A percentile compares a stretch with the other conserved stretches of the same genome.
Conservation (phyloP, 2,329 filamentous ascomycete species). For the Penicillium frequentans region DNA sequence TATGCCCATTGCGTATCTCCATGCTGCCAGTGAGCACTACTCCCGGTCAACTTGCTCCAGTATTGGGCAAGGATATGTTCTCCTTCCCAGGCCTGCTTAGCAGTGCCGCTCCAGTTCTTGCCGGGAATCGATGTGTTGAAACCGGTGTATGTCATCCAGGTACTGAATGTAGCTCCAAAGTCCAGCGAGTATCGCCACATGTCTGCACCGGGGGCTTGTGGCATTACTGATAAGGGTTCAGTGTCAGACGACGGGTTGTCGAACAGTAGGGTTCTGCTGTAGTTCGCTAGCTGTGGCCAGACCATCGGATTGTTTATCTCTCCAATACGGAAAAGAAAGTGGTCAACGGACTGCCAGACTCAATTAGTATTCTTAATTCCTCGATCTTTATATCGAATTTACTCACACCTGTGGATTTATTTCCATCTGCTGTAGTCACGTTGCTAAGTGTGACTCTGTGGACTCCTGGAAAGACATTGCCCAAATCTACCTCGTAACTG, state of each 20-base stretch:
- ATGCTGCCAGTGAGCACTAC: conserved; percentile 61
- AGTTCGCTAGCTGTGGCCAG: conserved; percentile 57
- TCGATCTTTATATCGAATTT: background rate
- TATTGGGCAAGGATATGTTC: conserved; percentile 65
- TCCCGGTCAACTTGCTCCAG: conserved; percentile 59
- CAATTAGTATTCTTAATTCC: conserved; percentile 13
- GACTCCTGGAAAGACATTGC: background rate
- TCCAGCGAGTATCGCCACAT: conserved; percentile 63
- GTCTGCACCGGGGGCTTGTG: conserved; percentile 62
- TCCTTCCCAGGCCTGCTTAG: conserved; percentile 59
- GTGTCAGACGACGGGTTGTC: conserved; percentile 37
- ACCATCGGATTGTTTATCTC: conserved; percentile 59
- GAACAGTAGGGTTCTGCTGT: conserved; percentile 49
- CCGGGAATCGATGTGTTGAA: conserved; percentile 50
- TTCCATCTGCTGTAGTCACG: background rate
- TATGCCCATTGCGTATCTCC: conserved; percentile 49
- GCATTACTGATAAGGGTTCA: conserved; percentile 52
- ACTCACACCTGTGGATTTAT: background rate
- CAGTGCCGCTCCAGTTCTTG: conserved; percentile 58
- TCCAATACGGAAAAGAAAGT: conserved; percentile 63
- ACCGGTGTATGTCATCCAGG: conserved; percentile 57
- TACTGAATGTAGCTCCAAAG: conserved; percentile 60
- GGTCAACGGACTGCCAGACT: conserved; percentile 39
- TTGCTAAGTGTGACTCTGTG: background rate
- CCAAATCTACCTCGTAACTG: background rate